Conservation (phyloP, 306 rosid species). For the Hippophae rhamnoides region DNA sequence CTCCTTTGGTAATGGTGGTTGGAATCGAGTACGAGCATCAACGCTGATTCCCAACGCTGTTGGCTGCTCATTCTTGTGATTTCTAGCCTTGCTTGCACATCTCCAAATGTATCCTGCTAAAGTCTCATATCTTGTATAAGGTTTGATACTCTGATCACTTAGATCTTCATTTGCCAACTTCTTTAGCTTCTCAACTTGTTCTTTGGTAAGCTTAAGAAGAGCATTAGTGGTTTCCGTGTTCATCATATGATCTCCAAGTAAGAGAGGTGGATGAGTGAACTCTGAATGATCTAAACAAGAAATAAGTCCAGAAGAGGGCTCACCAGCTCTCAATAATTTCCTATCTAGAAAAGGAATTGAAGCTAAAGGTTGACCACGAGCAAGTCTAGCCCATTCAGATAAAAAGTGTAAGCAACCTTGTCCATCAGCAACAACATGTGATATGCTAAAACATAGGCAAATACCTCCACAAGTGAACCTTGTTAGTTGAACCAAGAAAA, state of each 20-base stretch:
- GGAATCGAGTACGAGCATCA: constrained; percentile 31
- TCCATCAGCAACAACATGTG: constrained; percentile 41
- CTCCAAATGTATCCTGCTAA: constrained; percentile 43
- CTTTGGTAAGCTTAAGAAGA: constrained; percentile 22
- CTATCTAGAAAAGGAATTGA: constrained; percentile 29
- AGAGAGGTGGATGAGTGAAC: constrained; percentile 10
- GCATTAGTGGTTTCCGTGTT: constrained; percentile 20
- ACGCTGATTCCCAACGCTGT: constrained; percentile 19
- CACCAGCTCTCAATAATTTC: constrained; percentile 13
- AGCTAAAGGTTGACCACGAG: constrained; percentile 22
- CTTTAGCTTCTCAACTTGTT: constrained; percentile 27
- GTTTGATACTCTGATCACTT: background rate
- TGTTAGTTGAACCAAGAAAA: constrained; percentile 33
- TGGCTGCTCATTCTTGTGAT: constrained; percentile 24
- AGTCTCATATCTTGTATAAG: constrained; percentile 30
- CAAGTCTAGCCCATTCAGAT: constrained; percentile 35
- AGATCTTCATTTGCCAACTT: constrained; percentile 24
- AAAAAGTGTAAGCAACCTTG: constrained; percentile 22
- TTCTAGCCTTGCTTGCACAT: constrained; percentile 37
- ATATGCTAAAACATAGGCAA: constrained; percentile 10
- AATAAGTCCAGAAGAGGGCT: constrained; percentile 7
- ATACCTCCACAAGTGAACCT: constrained; percentile 42
- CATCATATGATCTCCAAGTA: constrained; percentile 7
- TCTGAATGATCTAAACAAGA: background rate
- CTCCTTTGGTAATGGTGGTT: constrained; percentile 30